Evolutionary conservation across 371 early-diverging fungal species (phyloP).

Genomic region (Apophysomyces sp.): DNA sequence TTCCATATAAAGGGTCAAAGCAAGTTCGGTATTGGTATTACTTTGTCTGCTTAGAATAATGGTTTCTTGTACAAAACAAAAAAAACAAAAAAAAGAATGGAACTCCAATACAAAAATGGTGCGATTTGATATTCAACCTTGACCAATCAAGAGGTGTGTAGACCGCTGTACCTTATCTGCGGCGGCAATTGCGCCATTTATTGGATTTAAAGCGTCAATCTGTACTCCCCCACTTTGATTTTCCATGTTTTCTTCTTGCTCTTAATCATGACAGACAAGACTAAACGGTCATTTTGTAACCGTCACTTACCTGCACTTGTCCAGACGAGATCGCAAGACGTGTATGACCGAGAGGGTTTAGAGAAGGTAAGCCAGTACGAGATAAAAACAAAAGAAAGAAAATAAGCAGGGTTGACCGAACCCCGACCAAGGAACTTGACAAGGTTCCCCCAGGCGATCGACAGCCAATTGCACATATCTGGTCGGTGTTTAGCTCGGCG

Average conservation of each 20-base stretch:
- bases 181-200: background rate
- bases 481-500: slow-evolving; percentile 56
- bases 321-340: background rate
- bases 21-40: slow-evolving; percentile 80
- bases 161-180: background rate
- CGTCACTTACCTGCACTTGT: background rate
- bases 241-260: background rate
- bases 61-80: background rate
- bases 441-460: slow-evolving; percentile 44
- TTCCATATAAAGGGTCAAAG: slow-evolving; percentile 58
- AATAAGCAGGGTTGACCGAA: too few relatives aligned
- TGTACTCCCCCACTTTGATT: background rate
- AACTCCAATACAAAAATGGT: too few relatives aligned
- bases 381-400: too few relatives aligned
- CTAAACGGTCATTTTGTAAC: background rate
- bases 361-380: too few relatives aligned
- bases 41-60: slow-evolving; percentile 69
- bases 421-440: slow-evolving; percentile 42
- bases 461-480: slow-evolving; percentile 49
- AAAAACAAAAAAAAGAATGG: too few relatives aligned
- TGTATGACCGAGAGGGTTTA: background rate
- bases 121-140: too few relatives aligned
- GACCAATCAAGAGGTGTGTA: background rate
- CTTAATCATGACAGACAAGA: background rate
- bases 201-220: background rate